Evolutionary conservation across 2,329 filamentous ascomycete genomes (phyloP), one percentile per base, ranked within the genome.

Genomic region (Beauveria rudraprayagi): DNA sequence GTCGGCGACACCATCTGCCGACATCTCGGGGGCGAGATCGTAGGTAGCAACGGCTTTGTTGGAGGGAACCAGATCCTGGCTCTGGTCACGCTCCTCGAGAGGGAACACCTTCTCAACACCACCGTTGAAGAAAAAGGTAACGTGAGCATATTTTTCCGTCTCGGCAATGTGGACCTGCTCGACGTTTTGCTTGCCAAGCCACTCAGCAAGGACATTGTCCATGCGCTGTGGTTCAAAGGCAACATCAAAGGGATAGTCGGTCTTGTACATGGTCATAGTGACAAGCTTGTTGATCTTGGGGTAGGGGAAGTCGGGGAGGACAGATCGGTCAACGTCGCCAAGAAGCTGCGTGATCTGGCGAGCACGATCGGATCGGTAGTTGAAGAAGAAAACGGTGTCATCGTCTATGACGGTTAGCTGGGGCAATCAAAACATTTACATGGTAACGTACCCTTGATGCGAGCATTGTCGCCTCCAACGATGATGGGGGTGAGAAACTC

Each of bases 71-170:
- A 88, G 78, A 72, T 88, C 85, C 73, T 87, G 84, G 30, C 76
- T 77, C 81, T 96, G 89, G 70, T 99, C 94, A 66, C 94, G 90
- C 65, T 88, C 86, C 79, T 99, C 94, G 53, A 92, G 88, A 59
- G 89, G 86, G 78, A 97, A 99, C 65, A 91, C 90, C 81, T 97
- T 96, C 80, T 99, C 94, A 58, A 96, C 90, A 72, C 94, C 94
- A 62, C 94, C 94, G 79, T 99, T 99, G 87, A 97, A 97, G 85
- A 97, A 97, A 84, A 97, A 97, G 61, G 94, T 97, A 66, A 99
- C 94, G 79, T 99, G 94, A 41, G 94, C 94, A 76, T 99, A 99
- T 82, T 99, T 99, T 77, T 99, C 94, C 2, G 94, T 99, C 83
- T 99, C 94, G 61, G 94, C 94, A 67, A 97, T 85, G 80, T 99